Evolutionary conservation across 2,329 filamentous ascomycete genomes (phyloP), one percentile per base, ranked within the genome.

Genomic region (Verticillium longisporum): DNA sequence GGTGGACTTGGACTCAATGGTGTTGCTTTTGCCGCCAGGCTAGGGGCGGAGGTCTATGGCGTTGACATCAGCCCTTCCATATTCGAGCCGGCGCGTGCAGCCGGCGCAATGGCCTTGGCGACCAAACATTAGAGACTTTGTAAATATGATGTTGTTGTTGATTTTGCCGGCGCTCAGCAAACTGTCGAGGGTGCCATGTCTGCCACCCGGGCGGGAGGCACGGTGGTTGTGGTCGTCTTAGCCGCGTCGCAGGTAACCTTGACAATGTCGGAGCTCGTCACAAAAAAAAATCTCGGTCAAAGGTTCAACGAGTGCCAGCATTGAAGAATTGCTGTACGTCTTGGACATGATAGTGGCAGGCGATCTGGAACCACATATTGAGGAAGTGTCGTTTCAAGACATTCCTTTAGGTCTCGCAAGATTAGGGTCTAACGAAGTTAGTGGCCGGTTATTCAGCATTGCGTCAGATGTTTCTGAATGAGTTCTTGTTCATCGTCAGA

Each of bases 1-100:
- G 62, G 60, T 18, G 62, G 62, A 2, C 37, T 63, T 2, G 60
- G 62, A 0, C 50, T 61, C 31, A 63, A 61, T 21, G 60, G 62
- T 11, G 57, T 63, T 7, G 55, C 62, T 9, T 21, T 63, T 21
- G 60, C 60, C 0, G 62, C 55, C 4, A 21, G 54, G 4, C 60
- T 41, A 3, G 60, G 62, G 5, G 62, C 60, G 5, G 55, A 13
- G 13, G 60, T 63, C 1, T 63, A 61, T 13, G 57, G 62, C 36
- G 31, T 63, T 18, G 60, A 60, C 7, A 26, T 60, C 14, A 60
- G 59, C 41, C 11, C 15, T 4, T 1, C 5, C 36, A 60, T 61
- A 33, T 64, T 63, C 26, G 58, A 61, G 2, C 57, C 37, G 32
- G 61, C 63, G 15, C 15, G 18, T 9, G 31, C 5, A 4, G 26